These are phyloP conservation scores for Dovyalis caffra DNA, from an alignment of 345 rosid genomes.

Conservation along the genomic window DNA sequence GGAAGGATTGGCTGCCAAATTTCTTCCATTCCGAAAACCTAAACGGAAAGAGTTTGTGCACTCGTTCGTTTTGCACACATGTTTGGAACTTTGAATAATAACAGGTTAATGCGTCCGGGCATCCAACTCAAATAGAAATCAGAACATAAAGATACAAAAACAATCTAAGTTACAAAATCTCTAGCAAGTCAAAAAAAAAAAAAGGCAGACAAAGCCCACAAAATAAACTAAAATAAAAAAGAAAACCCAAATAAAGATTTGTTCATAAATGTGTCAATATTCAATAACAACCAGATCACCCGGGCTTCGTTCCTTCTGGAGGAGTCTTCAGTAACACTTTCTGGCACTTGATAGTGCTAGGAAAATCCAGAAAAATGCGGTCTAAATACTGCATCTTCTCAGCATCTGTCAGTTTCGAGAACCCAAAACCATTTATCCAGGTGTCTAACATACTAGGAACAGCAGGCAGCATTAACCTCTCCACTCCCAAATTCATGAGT, in stretches of 20 bases:
- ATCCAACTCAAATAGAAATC: no score
- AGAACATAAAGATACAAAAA: no score
- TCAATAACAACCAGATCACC: neutral
- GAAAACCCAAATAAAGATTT: neutral
- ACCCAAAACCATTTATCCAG: conserved; percentile 50
- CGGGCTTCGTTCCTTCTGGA: neutral
- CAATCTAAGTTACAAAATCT: no score
- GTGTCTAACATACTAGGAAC: conserved; percentile 26
- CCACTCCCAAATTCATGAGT: conserved; percentile 38
- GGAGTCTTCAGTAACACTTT: conserved; percentile 19
- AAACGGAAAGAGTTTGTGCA: no score
- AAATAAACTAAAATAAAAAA: neutral
- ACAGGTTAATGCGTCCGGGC: no score
- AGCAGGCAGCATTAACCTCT: conserved; percentile 43
- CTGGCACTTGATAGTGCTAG: conserved; percentile 43
- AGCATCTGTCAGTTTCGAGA: conserved; percentile 25
- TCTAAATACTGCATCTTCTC: conserved; percentile 27
- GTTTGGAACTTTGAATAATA: no score
- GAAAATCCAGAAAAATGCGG: conserved; percentile 33
- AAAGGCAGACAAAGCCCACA: no score
- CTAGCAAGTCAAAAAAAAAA: no score
- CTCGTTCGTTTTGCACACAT: no score
- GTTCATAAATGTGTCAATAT: neutral
- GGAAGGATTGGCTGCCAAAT: no score
- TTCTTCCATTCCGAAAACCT: no score